A percentile compares a stretch with the other conserved stretches of the same genome.
These are phyloP conservation scores for Beauveria pseudobassiana DNA, from an alignment of 2,329 filamentous ascomycete genomes.

Conservation along the genomic window DNA sequence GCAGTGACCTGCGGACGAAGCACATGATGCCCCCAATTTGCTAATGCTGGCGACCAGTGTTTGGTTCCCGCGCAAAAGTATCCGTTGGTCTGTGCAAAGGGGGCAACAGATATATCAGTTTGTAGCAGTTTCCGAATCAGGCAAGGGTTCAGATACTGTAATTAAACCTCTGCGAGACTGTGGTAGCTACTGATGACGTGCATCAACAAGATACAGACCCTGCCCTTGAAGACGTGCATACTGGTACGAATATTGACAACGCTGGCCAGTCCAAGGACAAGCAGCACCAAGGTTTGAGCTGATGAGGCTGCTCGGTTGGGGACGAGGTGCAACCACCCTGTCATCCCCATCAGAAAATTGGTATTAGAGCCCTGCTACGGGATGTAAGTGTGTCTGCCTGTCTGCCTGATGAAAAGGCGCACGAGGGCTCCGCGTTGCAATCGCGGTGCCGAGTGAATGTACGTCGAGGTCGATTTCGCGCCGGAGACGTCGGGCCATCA, in stretches of 20 bases:
- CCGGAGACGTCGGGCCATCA: neutral
- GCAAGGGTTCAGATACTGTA: neutral
- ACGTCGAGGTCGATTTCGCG: neutral
- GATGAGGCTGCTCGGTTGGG: neutral
- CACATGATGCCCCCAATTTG: neutral
- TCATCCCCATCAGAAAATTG: neutral
- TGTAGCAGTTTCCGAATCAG: neutral
- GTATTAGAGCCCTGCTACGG: too few relatives aligned
- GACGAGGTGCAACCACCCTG: neutral
- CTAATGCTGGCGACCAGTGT: too few relatives aligned
- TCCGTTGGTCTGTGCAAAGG: conserved; percentile 1
- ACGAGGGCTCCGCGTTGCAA: neutral
- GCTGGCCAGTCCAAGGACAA: neutral
- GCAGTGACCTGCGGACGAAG: neutral
- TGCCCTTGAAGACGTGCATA: neutral
- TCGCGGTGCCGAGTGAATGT: neutral
- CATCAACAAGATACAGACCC: neutral
- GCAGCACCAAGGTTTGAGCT: neutral
- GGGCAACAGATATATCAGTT: neutral
- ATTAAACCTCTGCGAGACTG: conserved; percentile 1
- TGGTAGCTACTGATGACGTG: conserved; percentile 2
- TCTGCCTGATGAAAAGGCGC: neutral
- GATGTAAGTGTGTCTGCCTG: neutral
- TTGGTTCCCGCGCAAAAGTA: neutral
- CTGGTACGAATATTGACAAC: neutral